A percentile compares a stretch with the other conserved stretches of the same genome.
Conservation (phyloP, 83 land plant genomes). For the Thuja plicata region DNA sequence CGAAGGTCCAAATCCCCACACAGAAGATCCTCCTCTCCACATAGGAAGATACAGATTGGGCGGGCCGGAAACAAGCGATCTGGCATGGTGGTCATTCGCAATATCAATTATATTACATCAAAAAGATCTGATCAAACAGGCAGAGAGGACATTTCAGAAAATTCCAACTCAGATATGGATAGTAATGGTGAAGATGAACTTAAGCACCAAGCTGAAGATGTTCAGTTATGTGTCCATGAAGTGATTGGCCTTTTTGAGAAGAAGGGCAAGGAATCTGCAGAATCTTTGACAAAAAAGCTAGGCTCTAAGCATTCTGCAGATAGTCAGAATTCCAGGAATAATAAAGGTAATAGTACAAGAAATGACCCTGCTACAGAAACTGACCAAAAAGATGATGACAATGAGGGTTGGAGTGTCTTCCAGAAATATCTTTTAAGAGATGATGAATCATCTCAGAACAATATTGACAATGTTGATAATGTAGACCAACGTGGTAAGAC, state of each 20-base stretch:
- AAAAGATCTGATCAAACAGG: constrained; percentile 31
- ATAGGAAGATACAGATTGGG: constrained; percentile 47
- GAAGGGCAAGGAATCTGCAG: constrained; percentile 34
- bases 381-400: constrained; percentile 25
- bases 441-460: constrained; percentile 29
- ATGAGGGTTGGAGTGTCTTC: constrained; percentile 61
- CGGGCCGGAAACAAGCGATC: constrained; percentile 62
- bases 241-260: constrained; percentile 35
- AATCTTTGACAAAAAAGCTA: constrained; percentile 33
- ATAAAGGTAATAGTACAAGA: constrained; percentile 21
- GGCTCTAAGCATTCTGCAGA: constrained; percentile 20
- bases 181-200: constrained; percentile 30
- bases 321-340: constrained; percentile 17
- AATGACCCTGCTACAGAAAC: background rate
- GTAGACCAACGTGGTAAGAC: background rate
- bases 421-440: constrained; percentile 51
- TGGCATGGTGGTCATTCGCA: constrained; percentile 77
- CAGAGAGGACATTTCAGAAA: constrained; percentile 39
- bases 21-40: constrained; percentile 45
- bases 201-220: constrained; percentile 18
- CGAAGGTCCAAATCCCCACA: constrained; percentile 37
- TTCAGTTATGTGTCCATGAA: constrained; percentile 28
- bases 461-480: constrained; percentile 5
- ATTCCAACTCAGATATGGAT: constrained; percentile 43
- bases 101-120: constrained; percentile 82